Conservation (phyloP, 2,329 filamentous ascomycete species). For the Verticillium alfalfae region DNA sequence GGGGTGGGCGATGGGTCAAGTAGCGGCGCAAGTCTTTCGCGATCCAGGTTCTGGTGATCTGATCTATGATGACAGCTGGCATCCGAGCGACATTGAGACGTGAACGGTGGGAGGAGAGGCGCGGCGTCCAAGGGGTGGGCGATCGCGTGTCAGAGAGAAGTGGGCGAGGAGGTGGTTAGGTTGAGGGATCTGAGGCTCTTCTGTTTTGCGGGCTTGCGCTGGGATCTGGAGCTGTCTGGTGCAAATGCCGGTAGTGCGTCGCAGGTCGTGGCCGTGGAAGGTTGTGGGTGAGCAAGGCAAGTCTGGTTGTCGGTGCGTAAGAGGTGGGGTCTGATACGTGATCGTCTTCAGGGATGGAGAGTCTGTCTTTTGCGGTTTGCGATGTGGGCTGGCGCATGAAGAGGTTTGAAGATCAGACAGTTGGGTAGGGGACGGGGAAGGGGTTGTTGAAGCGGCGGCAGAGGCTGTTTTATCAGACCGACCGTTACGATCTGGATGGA, state of each 20-base stretch:
- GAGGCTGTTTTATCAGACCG: neutral
- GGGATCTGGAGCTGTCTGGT: neutral
- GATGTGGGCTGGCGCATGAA: constrained; percentile 19
- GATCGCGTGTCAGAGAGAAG: constrained; percentile 1
- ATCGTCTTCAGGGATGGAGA: constrained; percentile 8
- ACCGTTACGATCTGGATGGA: neutral
- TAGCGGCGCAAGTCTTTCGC: constrained; percentile 26
- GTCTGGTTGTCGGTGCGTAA: constrained; percentile 9
- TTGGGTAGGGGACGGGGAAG: neutral
- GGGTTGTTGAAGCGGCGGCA: neutral
- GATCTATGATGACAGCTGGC: constrained; percentile 48
- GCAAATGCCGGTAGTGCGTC: constrained; percentile 9
- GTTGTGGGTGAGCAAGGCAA: constrained; percentile 7
- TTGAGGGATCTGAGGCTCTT: constrained; percentile 4
- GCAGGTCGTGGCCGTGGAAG: constrained; percentile 3
- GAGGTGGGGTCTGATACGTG: constrained; percentile 3
- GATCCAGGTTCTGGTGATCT: constrained; percentile 44
- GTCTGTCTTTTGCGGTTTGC: constrained; percentile 13
- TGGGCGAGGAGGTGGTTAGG: neutral
- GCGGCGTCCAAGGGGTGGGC: neutral
- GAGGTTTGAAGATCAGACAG: constrained; percentile 29
- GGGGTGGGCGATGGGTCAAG: neutral
- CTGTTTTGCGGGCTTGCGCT: constrained; percentile 7
- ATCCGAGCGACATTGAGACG: constrained; percentile 45
- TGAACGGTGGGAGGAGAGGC: constrained; percentile 4